Base-by-base conservation (phyloP, 352 stramenopile genomes). In the Peronospora farinosa region DNA sequence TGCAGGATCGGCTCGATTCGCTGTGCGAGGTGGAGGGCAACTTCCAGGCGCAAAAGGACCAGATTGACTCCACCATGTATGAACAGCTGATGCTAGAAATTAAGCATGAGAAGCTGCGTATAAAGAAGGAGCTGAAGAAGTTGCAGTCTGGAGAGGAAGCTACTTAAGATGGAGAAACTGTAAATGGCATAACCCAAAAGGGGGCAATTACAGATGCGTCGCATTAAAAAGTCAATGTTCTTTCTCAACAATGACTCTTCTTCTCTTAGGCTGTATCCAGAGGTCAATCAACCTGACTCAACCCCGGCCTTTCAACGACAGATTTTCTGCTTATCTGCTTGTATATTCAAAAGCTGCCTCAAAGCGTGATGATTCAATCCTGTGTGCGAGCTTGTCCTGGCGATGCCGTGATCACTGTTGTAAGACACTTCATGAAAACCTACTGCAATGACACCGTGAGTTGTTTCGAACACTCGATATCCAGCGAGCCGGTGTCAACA, bases 71-170 rank as follows among this genome's bases (percentile, higher is more conserved):
- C 32, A 58, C 41, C 21, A 79, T 89, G 69, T 86, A 80, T 51
- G 47, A 65, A 10, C 71, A 86, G 45, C 52, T 87, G 16, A 79
- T 89, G 71, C 46, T 39, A 4, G 78, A 89, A 54, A 83, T 89
- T 43, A 51, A 70, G n/a, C 64, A 73, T 25, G 78, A 89, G 58
- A 89, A 87, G 51, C 17, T 44, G 15, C 75, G 78, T 11, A 39
- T 87, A 28, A 86, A 89, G 62, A 70, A 62, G 36, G 63, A 65
- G 51, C 60, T 89, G 15, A 75, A 83, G 58, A 67, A 69, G 42
- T 40, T 51, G 7, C 41, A 65, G 21, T 15, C 31, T 15, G 35
- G 64, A 41, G 38, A 60, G 32, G 51, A 60, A 54, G n/a, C 31
- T 17, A 39, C 21, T 12, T 11, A 13, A 13, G n/a, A 15, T 8